Evolutionary conservation across 129 eudicot genomes (phyloP).

Genomic region (Flaveria trinervia): DNA sequence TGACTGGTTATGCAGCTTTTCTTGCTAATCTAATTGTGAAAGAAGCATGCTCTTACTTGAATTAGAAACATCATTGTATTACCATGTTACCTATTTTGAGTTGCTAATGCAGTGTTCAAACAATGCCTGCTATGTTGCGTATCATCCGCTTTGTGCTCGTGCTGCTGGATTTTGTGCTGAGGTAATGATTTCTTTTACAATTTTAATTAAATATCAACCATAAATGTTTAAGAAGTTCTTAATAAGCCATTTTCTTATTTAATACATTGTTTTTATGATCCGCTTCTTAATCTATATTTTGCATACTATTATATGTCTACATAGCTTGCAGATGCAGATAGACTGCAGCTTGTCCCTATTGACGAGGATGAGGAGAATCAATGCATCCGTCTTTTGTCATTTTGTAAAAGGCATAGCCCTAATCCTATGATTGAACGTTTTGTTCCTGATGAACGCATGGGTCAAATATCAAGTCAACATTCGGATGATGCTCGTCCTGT

Average conservation of each 20-base stretch:
- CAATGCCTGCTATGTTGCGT: conserved; percentile 80
- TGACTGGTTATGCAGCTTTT: neutral
- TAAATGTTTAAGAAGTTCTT: conserved; percentile 2
- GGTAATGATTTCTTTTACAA: conserved; percentile 41
- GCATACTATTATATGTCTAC: conserved; percentile 18
- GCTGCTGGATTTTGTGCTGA: conserved; percentile 97
- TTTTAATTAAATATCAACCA: neutral
- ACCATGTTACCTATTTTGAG: conserved; percentile 16
- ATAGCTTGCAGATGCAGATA: conserved; percentile 89
- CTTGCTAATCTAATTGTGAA: conserved; percentile 8
- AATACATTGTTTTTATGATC: neutral
- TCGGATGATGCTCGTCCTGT: conserved; percentile 54
- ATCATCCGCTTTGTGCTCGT: conserved; percentile 99
- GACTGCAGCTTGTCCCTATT: conserved; percentile 57
- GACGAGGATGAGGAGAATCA: conserved; percentile 93
- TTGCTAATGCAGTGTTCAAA: conserved; percentile 82
- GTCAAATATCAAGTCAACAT: conserved; percentile 43
- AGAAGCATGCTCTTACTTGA: conserved; percentile 4
- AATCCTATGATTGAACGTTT: conserved; percentile 51
- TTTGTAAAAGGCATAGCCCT: conserved; percentile 90
- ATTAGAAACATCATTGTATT: conserved; percentile 2
- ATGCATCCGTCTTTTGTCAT: conserved; percentile 86
- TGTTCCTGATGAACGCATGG: conserved; percentile 50
- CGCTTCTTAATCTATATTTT: conserved; percentile 14
- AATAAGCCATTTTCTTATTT: conserved; percentile 7